Conservation (phyloP, 2,329 filamentous ascomycete genomes). For the Aspergillus fumigatiaffinis region DNA sequence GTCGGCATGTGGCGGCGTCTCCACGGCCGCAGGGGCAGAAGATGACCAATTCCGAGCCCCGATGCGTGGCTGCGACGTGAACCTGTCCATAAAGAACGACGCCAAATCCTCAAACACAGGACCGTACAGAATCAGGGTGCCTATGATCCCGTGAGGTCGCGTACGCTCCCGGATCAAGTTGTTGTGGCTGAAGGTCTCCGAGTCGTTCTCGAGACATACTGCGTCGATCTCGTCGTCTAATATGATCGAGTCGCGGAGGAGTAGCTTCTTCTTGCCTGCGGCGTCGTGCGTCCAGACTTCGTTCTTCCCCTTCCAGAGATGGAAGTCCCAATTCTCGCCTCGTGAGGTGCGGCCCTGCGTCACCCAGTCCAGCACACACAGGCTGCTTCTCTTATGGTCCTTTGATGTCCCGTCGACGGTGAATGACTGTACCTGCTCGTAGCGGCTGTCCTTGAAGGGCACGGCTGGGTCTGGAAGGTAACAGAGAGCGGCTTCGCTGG, state of each 20-base stretch:
- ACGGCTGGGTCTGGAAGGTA: slow-evolving; percentile 89
- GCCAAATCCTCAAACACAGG: slow-evolving; percentile 63
- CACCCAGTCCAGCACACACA: slow-evolving; percentile 92
- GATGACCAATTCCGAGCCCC: slow-evolving; percentile 71
- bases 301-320: slow-evolving; percentile 75
- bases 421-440: slow-evolving; percentile 81
- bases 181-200: slow-evolving; percentile 13
- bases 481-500: slow-evolving; percentile 49
- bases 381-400: slow-evolving; percentile 43
- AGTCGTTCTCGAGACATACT: slow-evolving; percentile 29
- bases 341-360: slow-evolving; percentile 79
- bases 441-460: slow-evolving; percentile 79
- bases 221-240: slow-evolving; percentile 55
- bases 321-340: slow-evolving; percentile 84
- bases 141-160: slow-evolving; percentile 71
- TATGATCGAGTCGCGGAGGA: slow-evolving; percentile 81
- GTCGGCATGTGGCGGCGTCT: slow-evolving; percentile 37
- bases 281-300: slow-evolving; percentile 57
- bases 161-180: slow-evolving; percentile 54
- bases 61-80: slow-evolving; percentile 72
- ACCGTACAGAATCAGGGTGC: slow-evolving; percentile 79
- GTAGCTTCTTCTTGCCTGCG: slow-evolving; percentile 52
- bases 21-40: slow-evolving; percentile 19
- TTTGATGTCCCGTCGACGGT: slow-evolving; percentile 47
- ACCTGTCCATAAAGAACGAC: slow-evolving; percentile 74